Evolutionary conservation across 257 asterid genomes (phyloP).

Genomic region (Solanum verrucosum): DNA sequence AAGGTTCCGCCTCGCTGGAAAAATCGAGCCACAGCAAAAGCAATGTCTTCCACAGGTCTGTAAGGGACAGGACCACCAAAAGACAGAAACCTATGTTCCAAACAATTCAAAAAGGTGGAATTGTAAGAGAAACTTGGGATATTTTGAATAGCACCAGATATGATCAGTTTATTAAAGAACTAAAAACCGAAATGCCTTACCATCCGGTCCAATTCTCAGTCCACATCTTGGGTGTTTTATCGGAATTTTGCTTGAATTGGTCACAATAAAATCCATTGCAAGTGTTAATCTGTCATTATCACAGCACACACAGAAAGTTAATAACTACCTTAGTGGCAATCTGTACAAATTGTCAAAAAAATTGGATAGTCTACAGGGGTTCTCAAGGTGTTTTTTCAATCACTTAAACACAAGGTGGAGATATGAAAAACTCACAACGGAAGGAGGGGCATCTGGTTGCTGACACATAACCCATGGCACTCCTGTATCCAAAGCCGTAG

Average conservation of each 20-base stretch:
- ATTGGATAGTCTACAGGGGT: background rate
- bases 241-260: conserved; percentile 81
- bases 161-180: background rate
- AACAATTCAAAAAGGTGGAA: background rate
- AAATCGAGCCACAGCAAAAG: conserved; percentile 85
- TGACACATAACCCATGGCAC: conserved; percentile 99
- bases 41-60: conserved; percentile 84
- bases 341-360: background rate
- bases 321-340: background rate
- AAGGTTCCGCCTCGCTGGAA: conserved; percentile 89
- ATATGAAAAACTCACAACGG: conserved; percentile 39
- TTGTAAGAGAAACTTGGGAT: background rate
- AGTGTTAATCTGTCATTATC: conserved; percentile 59
- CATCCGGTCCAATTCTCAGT: conserved; percentile 98
- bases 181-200: conserved; percentile 18
- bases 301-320: background rate
- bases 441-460: conserved; percentile 82
- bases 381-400: background rate
- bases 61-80: conserved; percentile 71
- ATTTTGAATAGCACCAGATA: background rate
- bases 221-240: conserved; percentile 80
- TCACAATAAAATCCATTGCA: conserved; percentile 96
- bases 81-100: conserved; percentile 49
- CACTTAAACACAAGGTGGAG: background rate
- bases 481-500: conserved; percentile 62